These are phyloP conservation scores for Lentinula sp. DNA, from an alignment of 768 basidiomycete species.

Conservation along the genomic window DNA sequence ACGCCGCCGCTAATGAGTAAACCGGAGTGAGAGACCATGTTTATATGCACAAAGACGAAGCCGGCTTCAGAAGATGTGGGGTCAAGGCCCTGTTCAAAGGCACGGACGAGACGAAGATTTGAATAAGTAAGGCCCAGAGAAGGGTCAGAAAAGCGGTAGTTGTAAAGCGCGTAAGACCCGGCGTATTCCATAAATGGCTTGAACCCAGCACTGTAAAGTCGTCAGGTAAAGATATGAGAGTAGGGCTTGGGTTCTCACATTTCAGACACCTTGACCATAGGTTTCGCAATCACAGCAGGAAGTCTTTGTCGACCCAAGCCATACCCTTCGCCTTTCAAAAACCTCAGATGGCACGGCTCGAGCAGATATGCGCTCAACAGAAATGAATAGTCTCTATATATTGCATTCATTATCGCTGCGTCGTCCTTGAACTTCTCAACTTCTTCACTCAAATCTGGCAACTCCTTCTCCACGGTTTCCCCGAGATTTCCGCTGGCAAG, in stretches of 20 bases:
- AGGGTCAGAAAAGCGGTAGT: conserved; percentile 17
- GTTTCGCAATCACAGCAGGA: conserved; percentile 17
- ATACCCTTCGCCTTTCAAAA: conserved; percentile 19
- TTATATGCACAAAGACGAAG: conserved; percentile 20
- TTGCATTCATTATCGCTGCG: conserved; percentile 17
- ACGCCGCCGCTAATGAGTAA: conserved; percentile 16
- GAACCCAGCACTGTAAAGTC: conserved; percentile 13
- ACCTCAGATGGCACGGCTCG: conserved; percentile 21
- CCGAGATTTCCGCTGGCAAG: conserved; percentile 20
- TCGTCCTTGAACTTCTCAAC: conserved; percentile 16
- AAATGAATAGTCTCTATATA: conserved; percentile 22
- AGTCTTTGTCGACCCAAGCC: conserved; percentile 19
- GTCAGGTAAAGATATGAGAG: not conserved
- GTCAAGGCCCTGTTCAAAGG: conserved; percentile 23
- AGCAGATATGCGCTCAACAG: conserved; percentile 24
- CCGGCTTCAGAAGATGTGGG: conserved; percentile 18
- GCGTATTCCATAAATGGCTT: conserved; percentile 28
- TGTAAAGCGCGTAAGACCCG: conserved; percentile 22
- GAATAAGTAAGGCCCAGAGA: conserved; percentile 18
- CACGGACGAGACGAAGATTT: conserved; percentile 26
- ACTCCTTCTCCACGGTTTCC: conserved; percentile 18
- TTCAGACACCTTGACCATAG: conserved; percentile 21
- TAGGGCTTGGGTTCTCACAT: conserved; percentile 9
- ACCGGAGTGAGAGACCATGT: conserved; percentile 23
- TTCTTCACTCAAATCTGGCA: conserved; percentile 16